These are phyloP conservation scores for Terfezia boudieri DNA, from an alignment of 495 filamentous ascomycete genomes.

Conservation along the genomic window DNA sequence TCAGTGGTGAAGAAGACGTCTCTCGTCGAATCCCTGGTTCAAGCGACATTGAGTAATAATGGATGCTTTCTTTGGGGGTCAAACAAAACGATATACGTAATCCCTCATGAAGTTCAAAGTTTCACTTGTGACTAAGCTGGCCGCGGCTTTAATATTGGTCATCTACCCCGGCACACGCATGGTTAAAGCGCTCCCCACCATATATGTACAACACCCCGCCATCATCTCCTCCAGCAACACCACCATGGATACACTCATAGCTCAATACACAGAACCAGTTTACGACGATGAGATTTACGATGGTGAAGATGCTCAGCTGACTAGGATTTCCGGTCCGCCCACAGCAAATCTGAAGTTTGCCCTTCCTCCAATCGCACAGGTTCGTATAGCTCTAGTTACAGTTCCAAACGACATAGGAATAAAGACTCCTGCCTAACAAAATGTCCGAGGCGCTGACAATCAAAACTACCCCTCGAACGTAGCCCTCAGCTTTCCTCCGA, in stretches of 20 bases:
- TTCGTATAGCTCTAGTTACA: conserved; percentile 27
- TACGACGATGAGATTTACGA: conserved; percentile 39
- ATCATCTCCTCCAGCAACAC: conserved; percentile 2
- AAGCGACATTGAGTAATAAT: not conserved
- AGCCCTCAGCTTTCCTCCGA: conserved; percentile 83
- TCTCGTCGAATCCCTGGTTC: not conserved
- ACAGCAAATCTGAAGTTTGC: conserved; percentile 66
- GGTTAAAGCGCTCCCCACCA: not conserved
- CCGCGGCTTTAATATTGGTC: too few relatives aligned
- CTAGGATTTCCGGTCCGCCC: conserved; percentile 34
- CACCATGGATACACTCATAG: conserved; percentile 80
- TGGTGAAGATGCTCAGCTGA: conserved; percentile 32
- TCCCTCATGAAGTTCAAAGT: too few relatives aligned
- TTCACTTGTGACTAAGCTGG: too few relatives aligned
- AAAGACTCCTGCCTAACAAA: not conserved
- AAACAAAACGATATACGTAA: too few relatives aligned
- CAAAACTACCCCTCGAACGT: conserved; percentile 2
- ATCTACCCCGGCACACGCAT: not conserved
- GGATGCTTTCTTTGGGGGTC: too few relatives aligned
- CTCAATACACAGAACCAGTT: conserved; percentile 57
- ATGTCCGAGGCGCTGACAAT: not conserved
- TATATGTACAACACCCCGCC: not conserved
- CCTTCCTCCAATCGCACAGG: conserved; percentile 81
- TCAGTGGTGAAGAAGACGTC: not conserved
- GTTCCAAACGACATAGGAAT: not conserved